Base-by-base conservation (phyloP, 2,329 filamentous ascomycete species). In the Sarocladiaceae sp. region DNA sequence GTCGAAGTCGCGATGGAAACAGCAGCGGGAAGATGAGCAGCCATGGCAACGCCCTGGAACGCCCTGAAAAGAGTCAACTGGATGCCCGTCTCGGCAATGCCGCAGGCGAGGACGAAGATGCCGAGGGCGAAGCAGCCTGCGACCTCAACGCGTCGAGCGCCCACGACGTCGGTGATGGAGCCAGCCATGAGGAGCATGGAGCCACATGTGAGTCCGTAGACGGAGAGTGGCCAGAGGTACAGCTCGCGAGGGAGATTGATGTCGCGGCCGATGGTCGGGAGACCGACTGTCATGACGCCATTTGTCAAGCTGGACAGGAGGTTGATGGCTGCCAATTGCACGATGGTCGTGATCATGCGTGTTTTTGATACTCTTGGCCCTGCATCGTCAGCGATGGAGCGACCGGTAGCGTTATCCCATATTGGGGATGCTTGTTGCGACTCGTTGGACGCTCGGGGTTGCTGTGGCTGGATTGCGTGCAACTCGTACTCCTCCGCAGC, bases 1-100 rank as follows among this genome's bases (percentile, higher is more conserved):
- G 62, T 66, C 7, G 58, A 58, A 0, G 65, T 60, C 39, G 67
- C 62, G 19, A 67, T 47, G 11, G 60, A 58, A 13, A 68, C 60
- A 3, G 62, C 59, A 0, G 63, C 62, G 0, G 65, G 64, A 3
- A 67, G 50, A 43, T 61, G 65, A 51, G 67, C 63, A 2, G 64
- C 57, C 1, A 67, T 63, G 6, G 60, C 53, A 10, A 61, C 47
- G 4, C 66, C 66, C 0, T 62, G 53, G 0, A 64, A 41, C 0
- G 59, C 60, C 3, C 66, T 54, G 33, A 66, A 64, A 12, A 61
- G 45, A 7, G 67, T 67, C 33, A 68, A 48, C 43, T 68, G 63
- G 1, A 58, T 49, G 1, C 60, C 63, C 0, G 60, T 63, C n/a
- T 43, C 46, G 0, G 62, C 53, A 0, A 67, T 47, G 0, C 62